Evolutionary conservation across 1,139 yeast genomes (phyloP).

Genomic region (Hansenula sp.): DNA sequence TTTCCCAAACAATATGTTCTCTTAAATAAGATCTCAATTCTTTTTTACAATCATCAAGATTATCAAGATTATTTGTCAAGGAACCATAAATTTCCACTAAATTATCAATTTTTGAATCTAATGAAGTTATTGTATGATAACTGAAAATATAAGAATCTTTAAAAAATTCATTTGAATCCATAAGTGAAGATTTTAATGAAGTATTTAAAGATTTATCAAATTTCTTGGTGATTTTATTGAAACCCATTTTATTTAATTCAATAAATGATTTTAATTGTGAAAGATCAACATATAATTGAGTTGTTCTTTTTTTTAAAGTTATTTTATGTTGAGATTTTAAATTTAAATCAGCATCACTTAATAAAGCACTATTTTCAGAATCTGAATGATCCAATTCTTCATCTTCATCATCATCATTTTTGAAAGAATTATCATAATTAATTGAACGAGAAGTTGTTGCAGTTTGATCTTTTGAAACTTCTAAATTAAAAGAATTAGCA

Average conservation of each 20-base stretch:
- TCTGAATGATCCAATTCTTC: slow-evolving; percentile 26
- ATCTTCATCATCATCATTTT: slow-evolving; percentile 26
- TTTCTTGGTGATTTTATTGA: slow-evolving; percentile 63
- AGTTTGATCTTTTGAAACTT: slow-evolving; percentile 2
- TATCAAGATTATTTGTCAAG: slow-evolving; percentile 27
- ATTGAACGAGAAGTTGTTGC: not conserved
- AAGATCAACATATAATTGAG: slow-evolving; percentile 52
- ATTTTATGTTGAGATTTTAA: slow-evolving; percentile 38
- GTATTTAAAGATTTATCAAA: slow-evolving; percentile 60
- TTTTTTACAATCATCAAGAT: slow-evolving; percentile 24
- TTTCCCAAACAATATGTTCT: slow-evolving; percentile 74
- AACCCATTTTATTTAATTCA: slow-evolving; percentile 65
- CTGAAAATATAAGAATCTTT: slow-evolving; percentile 43
- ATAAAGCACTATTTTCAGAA: slow-evolving; percentile 31
- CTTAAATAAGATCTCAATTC: slow-evolving; percentile 54
- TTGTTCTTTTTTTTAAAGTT: slow-evolving; percentile 50
- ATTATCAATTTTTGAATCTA: slow-evolving; percentile 44
- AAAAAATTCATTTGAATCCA: slow-evolving; percentile 40
- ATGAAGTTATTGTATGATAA: slow-evolving; percentile 34
- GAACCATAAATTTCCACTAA: slow-evolving; percentile 44
- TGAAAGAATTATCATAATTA: slow-evolving; percentile 6
- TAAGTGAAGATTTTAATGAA: slow-evolving; percentile 39
- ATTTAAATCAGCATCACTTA: slow-evolving; percentile 31
- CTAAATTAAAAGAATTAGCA: slow-evolving; percentile 15
- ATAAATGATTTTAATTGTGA: slow-evolving; percentile 64